phyloP scores from a whole-genome alignment of 1,284 basidiomycete species.

The Tilletiopsis washingtonensis region DNA sequence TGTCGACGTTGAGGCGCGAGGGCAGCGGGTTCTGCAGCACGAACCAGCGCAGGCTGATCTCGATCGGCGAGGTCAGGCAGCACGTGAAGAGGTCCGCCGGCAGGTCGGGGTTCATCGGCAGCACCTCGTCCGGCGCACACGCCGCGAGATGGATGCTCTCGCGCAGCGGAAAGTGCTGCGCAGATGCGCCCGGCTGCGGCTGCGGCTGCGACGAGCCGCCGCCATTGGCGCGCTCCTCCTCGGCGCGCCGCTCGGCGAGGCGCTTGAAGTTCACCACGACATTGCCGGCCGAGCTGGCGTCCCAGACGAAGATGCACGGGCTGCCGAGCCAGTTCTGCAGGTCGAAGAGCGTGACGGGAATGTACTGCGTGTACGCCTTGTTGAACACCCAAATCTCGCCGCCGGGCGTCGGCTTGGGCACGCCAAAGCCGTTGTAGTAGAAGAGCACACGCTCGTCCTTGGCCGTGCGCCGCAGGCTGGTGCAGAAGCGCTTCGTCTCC shows the following conservation, averaged over 20 bases:
- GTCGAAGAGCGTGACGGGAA: constrained; percentile 88
- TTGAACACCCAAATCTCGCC: constrained; percentile 99
- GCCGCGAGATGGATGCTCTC: constrained; percentile 93
- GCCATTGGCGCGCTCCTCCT: constrained; percentile 54
- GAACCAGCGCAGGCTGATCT: constrained; percentile 90
- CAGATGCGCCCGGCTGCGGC: constrained; percentile 14
- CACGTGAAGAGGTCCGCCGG: constrained; percentile 96
- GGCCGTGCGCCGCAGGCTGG: constrained; percentile 73
- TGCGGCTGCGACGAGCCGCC: constrained; percentile 33
- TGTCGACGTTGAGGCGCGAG: constrained; percentile 60
- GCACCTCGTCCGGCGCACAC: constrained; percentile 79
- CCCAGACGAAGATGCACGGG: constrained; percentile 97
- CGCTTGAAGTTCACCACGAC: constrained; percentile 83
- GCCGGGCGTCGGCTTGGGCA: constrained; percentile 89
- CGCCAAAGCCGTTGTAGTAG: constrained; percentile 98
- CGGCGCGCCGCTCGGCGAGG: constrained; percentile 76
- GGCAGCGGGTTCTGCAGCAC: constrained; percentile 74
- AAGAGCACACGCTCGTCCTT: constrained; percentile 91
- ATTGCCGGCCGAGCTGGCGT: constrained; percentile 91
- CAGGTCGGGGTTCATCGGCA: constrained; percentile 91
- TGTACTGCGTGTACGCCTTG: constrained; percentile 94
- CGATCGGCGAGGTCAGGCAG: constrained; percentile 94
- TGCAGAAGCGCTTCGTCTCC: constrained; percentile 83
- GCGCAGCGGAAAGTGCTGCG: constrained; percentile 58
- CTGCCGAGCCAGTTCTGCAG: constrained; percentile 74